phyloP scores from a whole-genome alignment of 1,139 yeast genomes.

The Candida sp. region DNA sequence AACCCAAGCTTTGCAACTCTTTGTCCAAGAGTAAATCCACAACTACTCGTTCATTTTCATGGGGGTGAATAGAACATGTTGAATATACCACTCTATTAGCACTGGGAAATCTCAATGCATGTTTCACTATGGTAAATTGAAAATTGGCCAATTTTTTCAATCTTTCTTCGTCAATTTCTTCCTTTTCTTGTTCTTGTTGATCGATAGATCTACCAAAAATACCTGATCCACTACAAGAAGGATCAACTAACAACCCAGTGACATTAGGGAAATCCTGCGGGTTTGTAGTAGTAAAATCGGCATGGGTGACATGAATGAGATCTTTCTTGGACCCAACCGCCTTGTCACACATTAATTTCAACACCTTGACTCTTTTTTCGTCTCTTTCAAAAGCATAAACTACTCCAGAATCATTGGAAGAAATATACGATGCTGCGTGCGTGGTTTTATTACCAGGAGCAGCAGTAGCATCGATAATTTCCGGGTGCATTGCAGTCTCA shows the following conservation, averaged over 20 bases:
- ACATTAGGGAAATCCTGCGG: slow-evolving; percentile 64
- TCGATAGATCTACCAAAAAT: slow-evolving; percentile 81
- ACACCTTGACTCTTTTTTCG: slow-evolving; percentile 62
- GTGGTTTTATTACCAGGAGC: slow-evolving; percentile 99
- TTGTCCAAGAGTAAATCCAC: slow-evolving; percentile 67
- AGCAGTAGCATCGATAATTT: slow-evolving; percentile 89
- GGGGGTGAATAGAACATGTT: slow-evolving; percentile 91
- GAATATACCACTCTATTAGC: slow-evolving; percentile 86
- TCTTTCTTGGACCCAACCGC: slow-evolving; percentile 59
- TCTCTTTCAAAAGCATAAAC: slow-evolving; percentile 91
- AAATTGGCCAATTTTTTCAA: slow-evolving; percentile 75
- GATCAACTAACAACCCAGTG: slow-evolving; percentile 87
- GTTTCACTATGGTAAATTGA: slow-evolving; percentile 83
- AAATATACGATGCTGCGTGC: slow-evolving; percentile 69
- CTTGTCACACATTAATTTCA: slow-evolving; percentile 71
- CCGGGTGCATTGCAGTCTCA: slow-evolving; percentile 48
- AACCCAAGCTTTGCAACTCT: slow-evolving; percentile 59
- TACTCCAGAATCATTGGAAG: slow-evolving; percentile 23
- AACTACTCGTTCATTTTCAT: slow-evolving; percentile 92
- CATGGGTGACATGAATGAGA: slow-evolving; percentile 68
- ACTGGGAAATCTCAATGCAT: slow-evolving; percentile 78
- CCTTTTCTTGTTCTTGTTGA: slow-evolving; percentile 33
- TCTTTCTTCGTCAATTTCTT: slow-evolving; percentile 52
- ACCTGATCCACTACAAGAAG: slow-evolving; percentile 98
- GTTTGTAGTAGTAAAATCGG: slow-evolving; percentile 73